A percentile compares a stretch with the other conserved stretches of the same genome.
Conservation (phyloP, 352 stramenopile genomes). For the Phytophthora megakarya region DNA sequence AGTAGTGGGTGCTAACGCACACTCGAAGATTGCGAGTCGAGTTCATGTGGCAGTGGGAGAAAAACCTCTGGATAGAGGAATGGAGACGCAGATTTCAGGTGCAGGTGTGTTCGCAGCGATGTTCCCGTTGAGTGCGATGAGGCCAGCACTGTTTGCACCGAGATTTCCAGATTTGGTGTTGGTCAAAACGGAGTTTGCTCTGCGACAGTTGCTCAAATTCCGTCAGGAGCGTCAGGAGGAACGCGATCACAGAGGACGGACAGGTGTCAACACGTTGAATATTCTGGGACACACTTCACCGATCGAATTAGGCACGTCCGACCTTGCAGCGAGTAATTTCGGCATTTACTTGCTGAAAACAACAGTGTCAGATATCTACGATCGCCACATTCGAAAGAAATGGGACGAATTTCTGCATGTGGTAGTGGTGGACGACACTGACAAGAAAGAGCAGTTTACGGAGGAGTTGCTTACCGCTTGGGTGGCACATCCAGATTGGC, state of each 20-base stretch:
- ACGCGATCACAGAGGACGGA: slow-evolving; percentile 39
- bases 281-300: slow-evolving; percentile 14
- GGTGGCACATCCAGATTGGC: slow-evolving; percentile 66
- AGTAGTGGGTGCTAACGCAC: slow-evolving; percentile 36
- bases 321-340: slow-evolving; percentile 59
- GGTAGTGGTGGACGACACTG: slow-evolving; percentile 50
- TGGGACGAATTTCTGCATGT: slow-evolving; percentile 80
- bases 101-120: slow-evolving; percentile 43
- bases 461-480: slow-evolving; percentile 61
- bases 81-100: slow-evolving; percentile 16
- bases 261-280: slow-evolving; percentile 18
- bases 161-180: slow-evolving; percentile 68
- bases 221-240: slow-evolving; percentile 60
- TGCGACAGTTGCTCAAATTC: slow-evolving; percentile 57
- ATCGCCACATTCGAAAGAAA: slow-evolving; percentile 63
- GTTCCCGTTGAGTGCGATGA: slow-evolving; percentile 39
- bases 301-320: slow-evolving; percentile 13
- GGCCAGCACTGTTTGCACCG: slow-evolving; percentile 41
- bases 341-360: slow-evolving; percentile 62
- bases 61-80: slow-evolving; percentile 20
- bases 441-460: slow-evolving; percentile 70
- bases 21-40: slow-evolving; percentile 45
- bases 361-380: slow-evolving; percentile 66
- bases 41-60: slow-evolving; percentile 49
- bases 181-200: slow-evolving; percentile 66